Evolutionary conservation across 371 early-diverging fungal species (phyloP).

Genomic region (Mortierella sp.): DNA sequence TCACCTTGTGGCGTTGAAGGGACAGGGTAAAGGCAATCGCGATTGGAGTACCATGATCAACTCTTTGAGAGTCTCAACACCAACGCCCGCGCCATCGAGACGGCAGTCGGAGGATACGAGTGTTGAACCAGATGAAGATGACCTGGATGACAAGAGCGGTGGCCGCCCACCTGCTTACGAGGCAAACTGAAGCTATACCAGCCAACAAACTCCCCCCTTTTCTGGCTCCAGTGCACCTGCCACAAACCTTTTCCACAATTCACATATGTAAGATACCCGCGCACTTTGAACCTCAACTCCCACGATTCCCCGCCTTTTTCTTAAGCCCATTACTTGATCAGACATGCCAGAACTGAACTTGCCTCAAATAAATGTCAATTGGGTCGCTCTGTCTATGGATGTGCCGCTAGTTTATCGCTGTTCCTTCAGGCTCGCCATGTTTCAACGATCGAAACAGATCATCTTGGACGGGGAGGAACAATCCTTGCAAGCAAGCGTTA

Average conservation of each 20-base stretch:
- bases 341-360: too few relatives aligned
- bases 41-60: conserved; percentile 49
- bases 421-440: too few relatives aligned
- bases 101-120: conserved; percentile 8
- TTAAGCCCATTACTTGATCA: too few relatives aligned
- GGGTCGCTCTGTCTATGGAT: too few relatives aligned
- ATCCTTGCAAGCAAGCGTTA: too few relatives aligned
- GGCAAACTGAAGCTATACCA: background rate
- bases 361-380: too few relatives aligned
- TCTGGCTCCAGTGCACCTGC: too few relatives aligned
- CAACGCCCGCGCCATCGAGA: conserved; percentile 10
- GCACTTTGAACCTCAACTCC: background rate
- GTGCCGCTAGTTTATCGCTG: too few relatives aligned
- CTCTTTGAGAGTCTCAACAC: conserved; percentile 8
- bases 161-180: conserved; percentile 3
- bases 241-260: too few relatives aligned
- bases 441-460: too few relatives aligned
- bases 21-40: conserved; percentile 25
- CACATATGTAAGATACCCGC: background rate
- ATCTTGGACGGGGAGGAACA: too few relatives aligned
- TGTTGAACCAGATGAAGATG: background rate
- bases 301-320: background rate
- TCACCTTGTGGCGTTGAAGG: conserved; percentile 30
- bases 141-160: background rate
- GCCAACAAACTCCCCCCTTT: too few relatives aligned